Percentiles rank a stretch among this genome's conserved stretches.
These are phyloP conservation scores for Wickerhamomyces kurtzmanii DNA, from an alignment of 805 yeast species.

Conservation along the genomic window DNA sequence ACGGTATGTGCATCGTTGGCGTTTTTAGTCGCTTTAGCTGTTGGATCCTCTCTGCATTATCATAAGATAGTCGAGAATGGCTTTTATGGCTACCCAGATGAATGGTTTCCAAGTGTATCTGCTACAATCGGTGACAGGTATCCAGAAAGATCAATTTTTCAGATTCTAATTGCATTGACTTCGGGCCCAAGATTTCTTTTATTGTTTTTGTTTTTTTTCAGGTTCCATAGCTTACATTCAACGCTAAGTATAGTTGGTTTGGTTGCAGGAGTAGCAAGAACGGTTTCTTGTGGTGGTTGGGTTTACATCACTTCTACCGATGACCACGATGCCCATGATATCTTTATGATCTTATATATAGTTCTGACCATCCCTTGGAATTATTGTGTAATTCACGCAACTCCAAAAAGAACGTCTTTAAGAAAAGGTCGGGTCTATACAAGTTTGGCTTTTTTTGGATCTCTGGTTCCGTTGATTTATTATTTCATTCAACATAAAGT, in stretches of 20 bases:
- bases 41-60: constrained; percentile 75
- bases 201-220: constrained; percentile 40
- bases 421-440: constrained; percentile 45
- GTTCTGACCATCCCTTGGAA: constrained; percentile 92
- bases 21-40: constrained; percentile 61
- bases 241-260: constrained; percentile 30
- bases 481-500: constrained; percentile 92
- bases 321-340: constrained; percentile 93
- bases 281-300: constrained; percentile 98
- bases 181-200: constrained; percentile 84
- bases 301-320: constrained; percentile 95
- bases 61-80: constrained; percentile 84
- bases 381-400: constrained; percentile 46
- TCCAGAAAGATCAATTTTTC: constrained; percentile 92
- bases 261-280: constrained; percentile 72
- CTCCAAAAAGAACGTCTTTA: constrained; percentile 33
- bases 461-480: constrained; percentile 73
- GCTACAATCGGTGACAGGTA: constrained; percentile 96
- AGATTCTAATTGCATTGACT: constrained; percentile 83
- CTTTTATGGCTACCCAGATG: constrained; percentile 86
- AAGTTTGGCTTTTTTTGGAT: constrained; percentile 55
- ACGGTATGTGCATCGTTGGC: constrained; percentile 65
- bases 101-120: constrained; percentile 97
- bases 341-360: constrained; percentile 89
- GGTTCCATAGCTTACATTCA: constrained; percentile 26